Evolutionary conservation across 345 rosid species (phyloP).

Genomic region (Anastatica hierochuntica): DNA sequence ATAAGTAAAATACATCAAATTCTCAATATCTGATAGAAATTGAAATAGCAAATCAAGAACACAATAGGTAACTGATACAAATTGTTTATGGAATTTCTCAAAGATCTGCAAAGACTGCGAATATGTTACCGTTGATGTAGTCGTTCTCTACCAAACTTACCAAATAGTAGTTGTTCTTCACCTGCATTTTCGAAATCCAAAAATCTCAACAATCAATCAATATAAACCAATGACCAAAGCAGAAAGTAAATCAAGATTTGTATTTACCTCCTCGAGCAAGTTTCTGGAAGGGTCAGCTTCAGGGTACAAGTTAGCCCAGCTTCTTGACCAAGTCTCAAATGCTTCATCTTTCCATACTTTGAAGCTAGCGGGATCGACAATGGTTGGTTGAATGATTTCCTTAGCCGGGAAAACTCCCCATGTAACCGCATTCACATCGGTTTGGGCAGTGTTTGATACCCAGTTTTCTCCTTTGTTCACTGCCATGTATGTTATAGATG

Average conservation of each 20-base stretch:
- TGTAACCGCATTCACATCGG: conserved; percentile 79
- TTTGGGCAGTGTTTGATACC: conserved; percentile 41
- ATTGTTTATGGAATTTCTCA: too few relatives aligned
- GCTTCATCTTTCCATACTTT: conserved; percentile 96
- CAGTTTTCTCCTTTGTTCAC: conserved; percentile 53
- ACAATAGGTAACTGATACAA: too few relatives aligned
- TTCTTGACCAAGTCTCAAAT: conserved; percentile 85
- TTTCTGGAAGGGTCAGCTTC: conserved; percentile 57
- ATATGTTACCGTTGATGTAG: conserved; percentile 25
- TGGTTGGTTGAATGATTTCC: conserved; percentile 87
- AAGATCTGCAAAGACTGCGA: conserved; percentile 23
- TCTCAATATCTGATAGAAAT: too few relatives aligned
- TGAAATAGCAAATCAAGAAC: too few relatives aligned
- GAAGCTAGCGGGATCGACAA: conserved; percentile 97
- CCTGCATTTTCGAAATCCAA: conserved; percentile 37
- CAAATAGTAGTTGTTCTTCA: conserved; percentile 64
- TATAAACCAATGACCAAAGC: too few relatives aligned
- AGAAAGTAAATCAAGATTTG: too few relatives aligned
- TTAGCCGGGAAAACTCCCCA: conserved; percentile 96
- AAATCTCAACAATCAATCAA: too few relatives aligned
- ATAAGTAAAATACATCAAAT: too few relatives aligned
- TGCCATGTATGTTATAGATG: conserved; percentile 59
- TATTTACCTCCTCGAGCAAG: conserved; percentile 64
- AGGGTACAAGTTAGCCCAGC: conserved; percentile 72
- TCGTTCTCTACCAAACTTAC: conserved; percentile 55